phyloP scores from a whole-genome alignment of 1,284 basidiomycete species.

The Trametes polyzona region DNA sequence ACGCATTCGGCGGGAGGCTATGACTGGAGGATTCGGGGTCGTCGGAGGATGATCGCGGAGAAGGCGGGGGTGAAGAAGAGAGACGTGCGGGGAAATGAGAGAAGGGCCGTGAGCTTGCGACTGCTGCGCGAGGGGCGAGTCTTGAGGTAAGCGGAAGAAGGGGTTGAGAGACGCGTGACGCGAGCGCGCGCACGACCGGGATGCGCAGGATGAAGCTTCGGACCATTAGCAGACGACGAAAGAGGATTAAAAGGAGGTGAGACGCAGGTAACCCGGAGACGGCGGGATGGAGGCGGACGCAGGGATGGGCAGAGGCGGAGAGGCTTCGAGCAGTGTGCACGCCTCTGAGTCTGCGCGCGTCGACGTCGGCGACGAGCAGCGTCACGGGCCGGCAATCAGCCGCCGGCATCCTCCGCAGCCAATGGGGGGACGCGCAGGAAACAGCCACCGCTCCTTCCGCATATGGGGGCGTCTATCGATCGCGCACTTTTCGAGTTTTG shows the following conservation, averaged over 20 bases:
- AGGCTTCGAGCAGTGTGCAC: no score
- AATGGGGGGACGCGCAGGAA: not conserved
- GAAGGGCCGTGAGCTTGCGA: slow-evolving; percentile 47
- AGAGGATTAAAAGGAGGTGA: not conserved
- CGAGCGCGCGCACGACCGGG: slow-evolving; percentile 37
- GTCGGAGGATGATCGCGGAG: slow-evolving; percentile 23
- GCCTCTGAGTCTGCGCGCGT: no score
- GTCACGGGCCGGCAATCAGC: slow-evolving; percentile 7
- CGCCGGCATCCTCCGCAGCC: slow-evolving; percentile 1
- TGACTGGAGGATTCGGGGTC: slow-evolving; percentile 17
- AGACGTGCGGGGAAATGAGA: slow-evolving; percentile 52
- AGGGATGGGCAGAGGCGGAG: not conserved
- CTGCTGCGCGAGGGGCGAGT: slow-evolving; percentile 25
- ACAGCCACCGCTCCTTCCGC: slow-evolving; percentile 19
- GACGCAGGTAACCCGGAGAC: not conserved
- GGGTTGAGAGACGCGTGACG: slow-evolving; percentile 41
- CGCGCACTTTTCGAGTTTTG: slow-evolving; percentile 14
- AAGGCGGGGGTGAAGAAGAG: slow-evolving; percentile 33
- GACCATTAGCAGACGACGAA: slow-evolving; percentile 29
- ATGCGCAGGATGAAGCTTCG: slow-evolving; percentile 37
- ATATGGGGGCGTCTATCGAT: slow-evolving; percentile 21
- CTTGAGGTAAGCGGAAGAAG: slow-evolving; percentile 43
- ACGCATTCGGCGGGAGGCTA: slow-evolving; percentile 47
- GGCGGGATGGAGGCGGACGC: not conserved
- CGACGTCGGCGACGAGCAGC: slow-evolving; percentile 7